Conservation (phyloP, 495 filamentous ascomycete genomes). For the Staphylotrichum longicolle region DNA sequence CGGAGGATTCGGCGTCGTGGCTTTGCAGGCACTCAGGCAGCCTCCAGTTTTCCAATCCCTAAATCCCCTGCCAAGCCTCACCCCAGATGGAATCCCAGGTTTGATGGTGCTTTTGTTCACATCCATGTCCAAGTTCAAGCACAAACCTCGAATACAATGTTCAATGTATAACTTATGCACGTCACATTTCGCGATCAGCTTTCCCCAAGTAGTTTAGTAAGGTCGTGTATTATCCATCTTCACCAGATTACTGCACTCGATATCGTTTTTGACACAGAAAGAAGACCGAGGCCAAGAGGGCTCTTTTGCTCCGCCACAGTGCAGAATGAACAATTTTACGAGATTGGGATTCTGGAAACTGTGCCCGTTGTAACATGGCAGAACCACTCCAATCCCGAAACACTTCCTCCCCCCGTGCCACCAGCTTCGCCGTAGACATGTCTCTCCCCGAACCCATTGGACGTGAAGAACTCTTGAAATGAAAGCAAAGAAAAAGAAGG, state of each 20-base stretch:
- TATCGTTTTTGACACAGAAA: neutral
- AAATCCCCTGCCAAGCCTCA: neutral
- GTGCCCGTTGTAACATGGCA: neutral
- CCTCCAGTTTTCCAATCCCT: neutral
- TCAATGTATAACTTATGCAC: no score
- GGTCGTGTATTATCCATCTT: no score
- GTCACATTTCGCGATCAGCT: no score
- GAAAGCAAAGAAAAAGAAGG: neutral
- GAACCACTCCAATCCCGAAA: neutral
- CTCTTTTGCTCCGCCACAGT: constrained; percentile 5
- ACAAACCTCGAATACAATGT: no score
- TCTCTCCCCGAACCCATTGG: neutral
- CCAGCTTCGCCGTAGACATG: neutral
- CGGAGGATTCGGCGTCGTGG: constrained; percentile 12
- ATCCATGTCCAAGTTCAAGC: no score
- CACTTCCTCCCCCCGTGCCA: neutral
- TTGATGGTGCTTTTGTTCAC: no score
- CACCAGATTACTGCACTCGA: neutral
- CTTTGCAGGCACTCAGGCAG: constrained; percentile 11
- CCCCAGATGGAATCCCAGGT: no score
- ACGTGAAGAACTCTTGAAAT: no score
- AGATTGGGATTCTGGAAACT: neutral
- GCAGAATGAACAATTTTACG: neutral
- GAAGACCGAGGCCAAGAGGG: neutral
- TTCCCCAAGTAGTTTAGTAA: no score